These are phyloP conservation scores for Pythium biforme DNA, from an alignment of 352 stramenopile species.

Conservation along the genomic window DNA sequence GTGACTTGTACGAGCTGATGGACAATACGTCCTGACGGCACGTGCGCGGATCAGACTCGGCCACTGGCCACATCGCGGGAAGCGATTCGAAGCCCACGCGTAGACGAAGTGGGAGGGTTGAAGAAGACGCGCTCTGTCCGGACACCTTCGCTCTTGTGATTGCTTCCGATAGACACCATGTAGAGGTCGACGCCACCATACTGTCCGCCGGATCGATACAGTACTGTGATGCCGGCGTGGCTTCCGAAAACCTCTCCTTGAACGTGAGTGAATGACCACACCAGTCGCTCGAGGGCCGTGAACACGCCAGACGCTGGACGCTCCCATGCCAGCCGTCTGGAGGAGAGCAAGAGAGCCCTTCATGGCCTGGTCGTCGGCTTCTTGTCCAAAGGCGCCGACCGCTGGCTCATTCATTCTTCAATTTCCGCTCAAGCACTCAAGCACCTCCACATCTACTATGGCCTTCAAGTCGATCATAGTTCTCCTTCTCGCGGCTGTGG, in stretches of 20 bases:
- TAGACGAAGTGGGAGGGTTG: background rate
- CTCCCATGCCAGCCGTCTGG: too few species aligned
- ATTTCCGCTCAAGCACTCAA: background rate
- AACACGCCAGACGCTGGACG: too few species aligned
- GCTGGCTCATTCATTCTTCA: conserved; percentile 1
- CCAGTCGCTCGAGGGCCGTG: too few species aligned
- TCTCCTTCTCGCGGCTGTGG: background rate
- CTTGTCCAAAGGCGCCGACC: background rate
- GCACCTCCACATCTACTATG: background rate
- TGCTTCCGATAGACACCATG: background rate
- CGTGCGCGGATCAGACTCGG: background rate
- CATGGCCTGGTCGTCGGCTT: background rate
- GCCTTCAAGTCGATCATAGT: conserved; percentile 6
- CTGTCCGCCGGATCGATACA: too few species aligned
- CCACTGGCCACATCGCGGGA: background rate
- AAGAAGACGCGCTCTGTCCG: background rate
- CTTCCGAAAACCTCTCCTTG: too few species aligned
- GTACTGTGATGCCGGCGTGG: too few species aligned
- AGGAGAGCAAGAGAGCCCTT: too few species aligned
- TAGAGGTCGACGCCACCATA: too few species aligned
- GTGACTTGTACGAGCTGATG: background rate
- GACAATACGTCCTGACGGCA: background rate
- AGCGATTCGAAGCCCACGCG: background rate
- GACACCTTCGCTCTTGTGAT: background rate
- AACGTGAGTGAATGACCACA: too few species aligned